Evolutionary conservation across 805 yeast species (phyloP), one percentile per base, ranked within the genome.

Genomic region (Myxozyma neglecta): DNA sequence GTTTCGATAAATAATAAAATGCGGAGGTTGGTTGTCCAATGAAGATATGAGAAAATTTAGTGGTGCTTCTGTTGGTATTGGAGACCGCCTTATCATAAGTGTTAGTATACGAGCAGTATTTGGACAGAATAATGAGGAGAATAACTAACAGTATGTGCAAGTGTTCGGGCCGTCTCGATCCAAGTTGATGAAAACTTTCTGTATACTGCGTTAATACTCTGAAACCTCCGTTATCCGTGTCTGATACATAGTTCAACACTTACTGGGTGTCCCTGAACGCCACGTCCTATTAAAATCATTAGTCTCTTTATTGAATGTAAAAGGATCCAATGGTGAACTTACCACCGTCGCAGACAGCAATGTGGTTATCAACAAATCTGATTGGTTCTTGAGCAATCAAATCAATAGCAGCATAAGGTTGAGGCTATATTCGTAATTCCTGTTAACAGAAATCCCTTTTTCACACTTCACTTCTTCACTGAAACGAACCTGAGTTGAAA

Each of bases 351-450:
- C 96, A 90, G 16, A 87, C 93, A 0, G 96, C 96, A 56, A 85
- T 74, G 69, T 84, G 80, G 37, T 78, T 81, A 65, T 80, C 81
- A 63, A 89, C 77, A 71, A 81, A 87, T 68, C 83, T 78, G 46
- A 89, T 77, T 1, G 96, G 96, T 71, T 85, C 85, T 71, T 86
- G 77, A 37, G 87, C 86, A 69, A 90, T 88, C 74, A 90, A 80
- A 49, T 90, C 94, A 70, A 90, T 90, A 59, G 96, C 96, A 46
- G 96, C 89, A 64, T 84, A 84, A 6, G 96, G 90, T 70, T 81
- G 82, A 58, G 96, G 96, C 76, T 89, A 94, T 49, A 55, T 1
- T 24, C 5, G 8, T 14, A 48, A 3, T 3, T n/a, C 13, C 42
- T 13, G 6, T 39, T 39, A 39, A n/a, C 3, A n/a, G 6, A 11